Evolutionary conservation across 1,139 yeast species (phyloP), one percentile per base, ranked within the genome.

Genomic region (Candida sp.): DNA sequence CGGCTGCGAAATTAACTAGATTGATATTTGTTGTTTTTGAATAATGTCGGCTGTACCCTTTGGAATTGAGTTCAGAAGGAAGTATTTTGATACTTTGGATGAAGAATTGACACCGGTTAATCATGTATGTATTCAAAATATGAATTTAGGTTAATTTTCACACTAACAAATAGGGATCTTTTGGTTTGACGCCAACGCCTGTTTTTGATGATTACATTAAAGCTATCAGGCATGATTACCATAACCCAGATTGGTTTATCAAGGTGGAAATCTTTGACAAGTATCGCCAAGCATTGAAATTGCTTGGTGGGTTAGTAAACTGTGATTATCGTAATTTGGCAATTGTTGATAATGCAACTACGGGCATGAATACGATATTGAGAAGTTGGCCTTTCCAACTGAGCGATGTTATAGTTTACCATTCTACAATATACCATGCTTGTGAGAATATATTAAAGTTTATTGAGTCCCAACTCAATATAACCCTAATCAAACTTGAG

Each of bases 301-400:
- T 48, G 4, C 23, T 54, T n/a, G 54, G 49, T 3, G 50, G 64
- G 21, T 43, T 74, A 5, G 54, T 79, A 34, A 67, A 73, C 38
- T 67, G 74, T 40, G 74, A 70, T 37, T 55, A 56, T 38, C 61
- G 63, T 37, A 65, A 68, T 49, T 51, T 78, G 42, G 81, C 74
- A 2, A 57, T 79, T 35, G 75, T 72, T 3, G 55, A 64, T 9
- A 82, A 82, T 51, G 84, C 87, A 5, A 79, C 87, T 5, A 63
- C 73, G 5, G 85, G 80, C 4, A 70, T 77, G 36, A 81, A 82
- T 55, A 64, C 81, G 0, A 73, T 82, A 2, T 61, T 83, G 42
- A 63, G 86, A 46, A 75, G 82, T 25, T 64, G 62, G 36, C 79
- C 78, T 3, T 76, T 79, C 50, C 41, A 60, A 11, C 62, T 66